Evolutionary conservation across 2,329 filamentous ascomycete species (phyloP).

Genomic region (Raffaelea arxii): DNA sequence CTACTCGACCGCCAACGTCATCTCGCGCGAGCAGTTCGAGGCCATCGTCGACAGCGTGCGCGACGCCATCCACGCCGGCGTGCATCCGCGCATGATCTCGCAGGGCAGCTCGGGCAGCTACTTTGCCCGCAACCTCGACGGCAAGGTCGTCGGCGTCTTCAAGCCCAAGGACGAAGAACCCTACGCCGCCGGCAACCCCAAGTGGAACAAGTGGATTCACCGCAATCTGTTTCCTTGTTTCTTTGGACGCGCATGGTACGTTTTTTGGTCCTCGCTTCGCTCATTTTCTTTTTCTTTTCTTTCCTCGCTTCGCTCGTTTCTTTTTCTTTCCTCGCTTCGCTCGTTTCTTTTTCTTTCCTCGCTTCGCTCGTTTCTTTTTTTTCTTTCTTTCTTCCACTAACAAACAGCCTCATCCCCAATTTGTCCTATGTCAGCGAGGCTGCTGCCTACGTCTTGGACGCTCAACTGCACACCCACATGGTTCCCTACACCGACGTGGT

Average conservation of each 20-base stretch:
- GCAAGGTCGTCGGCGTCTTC: conserved; percentile 94
- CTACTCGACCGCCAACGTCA: conserved; percentile 3
- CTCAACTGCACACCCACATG: conserved; percentile 77
- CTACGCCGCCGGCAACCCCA: conserved; percentile 92
- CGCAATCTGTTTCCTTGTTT: conserved; percentile 95
- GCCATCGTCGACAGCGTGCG: conserved; percentile 83
- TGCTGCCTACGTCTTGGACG: conserved; percentile 89
- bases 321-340: neutral
- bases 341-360: neutral
- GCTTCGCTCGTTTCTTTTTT: neutral
- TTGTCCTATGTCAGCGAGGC: conserved; percentile 97
- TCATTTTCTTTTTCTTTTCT: neutral
- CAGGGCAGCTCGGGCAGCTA: conserved; percentile 98
- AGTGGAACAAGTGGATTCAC: conserved; percentile 99
- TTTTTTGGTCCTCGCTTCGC: no score
- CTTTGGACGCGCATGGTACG: conserved; percentile 80
- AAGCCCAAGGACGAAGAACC: conserved; percentile 99
- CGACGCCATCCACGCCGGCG: conserved; percentile 76
- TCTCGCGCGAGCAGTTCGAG: conserved; percentile 62
- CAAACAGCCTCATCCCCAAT: conserved; percentile 73
- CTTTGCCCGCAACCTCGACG: conserved; percentile 84
- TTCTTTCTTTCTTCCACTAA: conserved; percentile 8
- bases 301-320: neutral
- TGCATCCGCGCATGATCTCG: conserved; percentile 91
- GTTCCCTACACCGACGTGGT: conserved; percentile 97